Base-by-base conservation (phyloP, 2,329 filamentous ascomycete genomes). In the Penicillium digitatum region DNA sequence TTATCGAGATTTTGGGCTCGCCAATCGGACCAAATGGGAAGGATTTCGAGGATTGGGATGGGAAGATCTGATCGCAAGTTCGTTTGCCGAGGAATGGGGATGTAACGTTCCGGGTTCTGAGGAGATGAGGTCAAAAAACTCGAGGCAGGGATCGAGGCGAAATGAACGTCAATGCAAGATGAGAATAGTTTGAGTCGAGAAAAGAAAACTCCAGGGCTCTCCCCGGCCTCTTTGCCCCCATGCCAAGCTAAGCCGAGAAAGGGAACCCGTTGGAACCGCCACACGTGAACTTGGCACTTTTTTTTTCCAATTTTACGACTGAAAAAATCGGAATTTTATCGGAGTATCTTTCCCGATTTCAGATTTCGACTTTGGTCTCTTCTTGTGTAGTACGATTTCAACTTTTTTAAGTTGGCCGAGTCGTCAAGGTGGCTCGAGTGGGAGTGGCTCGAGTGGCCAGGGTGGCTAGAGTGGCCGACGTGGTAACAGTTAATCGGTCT, bases 241-340 rank as follows among this genome's bases (percentile, higher is more conserved):
- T 54, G 44, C 51, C 44, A 54, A 40, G 44, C 44, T 54, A 54
- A 43, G 29, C 51, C 51, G 27, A 54, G 51, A 53, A 53, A 53
- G 51, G 47, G 38, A 50, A 24, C 29, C 48, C 48, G n/a, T 26
- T 26, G 27, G 45, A 48, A 48, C 43, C 50, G 51, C 51, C 51
- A 54, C 51, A 54, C 51, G 22, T 48, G 45, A 54, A 39, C 16
- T 42, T 54, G 3, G 22, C 12, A 7, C 29, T 18, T 37, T 48
- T 39, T 32, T 31, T 14, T 14, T 26, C 12, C 35, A 24, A 32
- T 31, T 40, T 48, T 22, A 20, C 5, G 6, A 26, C n/a, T n/a
- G n/a, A n/a, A n/a, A n/a, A n/a, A n/a, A n/a, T n/a, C n/a, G n/a
- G n/a, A n/a, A n/a, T 20, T 26, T 6, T 20, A 22, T n/a, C 12